These are phyloP conservation scores for Boletus tomentosulus DNA, from an alignment of 768 basidiomycete genomes.

Conservation along the genomic window DNA sequence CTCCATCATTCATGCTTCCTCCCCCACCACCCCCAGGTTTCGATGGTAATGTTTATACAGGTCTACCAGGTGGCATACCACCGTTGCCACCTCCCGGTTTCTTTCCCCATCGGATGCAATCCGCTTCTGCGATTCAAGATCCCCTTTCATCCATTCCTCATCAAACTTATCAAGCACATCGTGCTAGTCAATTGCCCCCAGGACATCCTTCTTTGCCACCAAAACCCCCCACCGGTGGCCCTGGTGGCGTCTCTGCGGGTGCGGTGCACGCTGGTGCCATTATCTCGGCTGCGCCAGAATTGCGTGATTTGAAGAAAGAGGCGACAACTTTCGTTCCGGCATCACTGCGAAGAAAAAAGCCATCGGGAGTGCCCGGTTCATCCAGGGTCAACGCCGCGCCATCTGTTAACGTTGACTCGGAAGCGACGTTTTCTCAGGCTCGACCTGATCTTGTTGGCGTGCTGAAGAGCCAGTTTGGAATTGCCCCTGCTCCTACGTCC, in stretches of 20 bases:
- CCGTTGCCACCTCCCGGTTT: conserved; percentile 61
- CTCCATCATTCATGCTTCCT: conserved; percentile 18
- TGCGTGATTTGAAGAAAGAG: conserved; percentile 94
- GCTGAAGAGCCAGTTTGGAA: conserved; percentile 57
- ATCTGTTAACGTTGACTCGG: conserved; percentile 35
- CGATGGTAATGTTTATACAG: conserved; percentile 1
- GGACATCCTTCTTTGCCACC: conserved; percentile 42
- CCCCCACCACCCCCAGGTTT: conserved; percentile 16
- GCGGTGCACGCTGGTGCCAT: conserved; percentile 51
- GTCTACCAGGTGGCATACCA: conserved; percentile 19
- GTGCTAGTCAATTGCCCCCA: conserved; percentile 37
- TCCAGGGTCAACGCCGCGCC: conserved; percentile 65
- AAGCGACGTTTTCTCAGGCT: conserved; percentile 30
- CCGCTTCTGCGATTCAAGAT: conserved; percentile 59
- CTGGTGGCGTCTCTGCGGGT: conserved; percentile 41
- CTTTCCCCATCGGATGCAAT: conserved; percentile 53
- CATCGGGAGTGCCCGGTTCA: conserved; percentile 29
- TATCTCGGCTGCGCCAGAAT: conserved; percentile 78
- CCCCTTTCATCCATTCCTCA: conserved; percentile 73
- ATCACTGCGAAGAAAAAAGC: conserved; percentile 72
- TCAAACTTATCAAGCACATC: conserved; percentile 74
- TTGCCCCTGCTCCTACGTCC: conserved; percentile 25
- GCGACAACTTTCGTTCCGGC: conserved; percentile 88
- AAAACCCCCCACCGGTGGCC: conserved; percentile 32
- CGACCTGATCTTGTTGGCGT: conserved; percentile 66